phyloP scores from a whole-genome alignment of 192 early-diverging fungal species.

The Umbelopsis sp. region DNA sequence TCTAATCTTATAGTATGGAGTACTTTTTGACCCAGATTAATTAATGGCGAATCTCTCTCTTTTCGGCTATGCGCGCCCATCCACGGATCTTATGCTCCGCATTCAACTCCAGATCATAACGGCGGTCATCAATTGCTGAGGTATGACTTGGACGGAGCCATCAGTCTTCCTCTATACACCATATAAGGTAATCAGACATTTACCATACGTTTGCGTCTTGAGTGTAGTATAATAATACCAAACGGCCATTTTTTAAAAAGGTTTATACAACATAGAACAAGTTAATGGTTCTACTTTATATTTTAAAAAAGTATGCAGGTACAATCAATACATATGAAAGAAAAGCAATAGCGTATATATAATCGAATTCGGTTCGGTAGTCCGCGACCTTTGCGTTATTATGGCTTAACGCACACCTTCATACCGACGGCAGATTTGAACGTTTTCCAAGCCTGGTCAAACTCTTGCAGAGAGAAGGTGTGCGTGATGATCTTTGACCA shows the following conservation, averaged over 20 bases:
- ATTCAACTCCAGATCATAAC: background rate
- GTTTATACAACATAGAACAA: background rate
- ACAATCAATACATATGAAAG: too few relatives aligned
- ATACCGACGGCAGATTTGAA: conserved; percentile 43
- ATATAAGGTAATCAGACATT: background rate
- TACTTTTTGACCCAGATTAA: too few relatives aligned
- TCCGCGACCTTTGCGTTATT: conserved; percentile 8
- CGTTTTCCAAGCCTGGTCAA: conserved; percentile 51
- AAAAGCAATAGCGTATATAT: background rate
- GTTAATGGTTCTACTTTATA: background rate
- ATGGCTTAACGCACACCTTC: conserved; percentile 55
- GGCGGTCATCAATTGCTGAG: too few relatives aligned
- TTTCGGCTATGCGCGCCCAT: too few relatives aligned
- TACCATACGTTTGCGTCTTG: background rate
- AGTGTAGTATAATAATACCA: background rate
- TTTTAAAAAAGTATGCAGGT: too few relatives aligned
- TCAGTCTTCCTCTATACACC: background rate
- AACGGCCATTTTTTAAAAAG: background rate
- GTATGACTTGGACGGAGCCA: too few relatives aligned
- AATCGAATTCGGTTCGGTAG: background rate
- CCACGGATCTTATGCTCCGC: background rate
- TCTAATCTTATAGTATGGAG: too few relatives aligned
- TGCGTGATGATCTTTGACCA: conserved; percentile 51
- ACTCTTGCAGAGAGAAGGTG: conserved; percentile 44
- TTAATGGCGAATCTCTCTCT: too few relatives aligned